Evolutionary conservation across 164 flowering plant genomes (phyloP), one percentile per base, ranked within the genome.

Genomic region (Liquidambar formosana): DNA sequence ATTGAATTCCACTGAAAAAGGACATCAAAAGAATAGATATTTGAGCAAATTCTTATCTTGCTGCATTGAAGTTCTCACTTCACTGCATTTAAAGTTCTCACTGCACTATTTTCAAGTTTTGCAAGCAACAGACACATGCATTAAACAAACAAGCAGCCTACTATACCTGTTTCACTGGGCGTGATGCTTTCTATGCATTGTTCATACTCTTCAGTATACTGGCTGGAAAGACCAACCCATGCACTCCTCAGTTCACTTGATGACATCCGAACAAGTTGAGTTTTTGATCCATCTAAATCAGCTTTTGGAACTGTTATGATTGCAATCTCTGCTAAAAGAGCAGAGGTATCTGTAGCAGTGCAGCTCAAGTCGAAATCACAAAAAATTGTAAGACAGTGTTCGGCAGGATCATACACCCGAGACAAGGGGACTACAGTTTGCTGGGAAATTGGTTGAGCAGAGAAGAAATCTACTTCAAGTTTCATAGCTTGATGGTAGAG

Each of bases 301-400:
- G 83, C 77, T 78, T 83, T 95, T 69, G 96, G 92, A 41, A 91
- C 96, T 56, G 89, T 93, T 61, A 86, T 59, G 70, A 93, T 93
- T 28, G 97, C 97, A 73, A 95, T 88, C 78, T 95, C 94, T 10
- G 99, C 99, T 85, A 93, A 86, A 75, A 95, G 83, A 74, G 99
- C 97, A 65, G 96, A 89, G 38, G 99, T 93, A 83, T 95, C 99
- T 78, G 91, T 85, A 66, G 85, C 85, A 19, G 97, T 82, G 82
- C 99, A 93, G 26, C 97, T 93, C 85, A 93, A 79, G 79, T 95
- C 99, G 84, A 93, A 95, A 81, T 95, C 99, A 73, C 93, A 87
- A 79, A 95, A 93, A 75, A 95, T 64, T 46, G 86, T 64, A 11
- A 93, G 87, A 49, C 73, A 82, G 25, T 80, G 69, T 70, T 80